These are phyloP conservation scores for Phytophthora sp. DNA, from an alignment of 352 stramenopile species.

Conservation along the genomic window DNA sequence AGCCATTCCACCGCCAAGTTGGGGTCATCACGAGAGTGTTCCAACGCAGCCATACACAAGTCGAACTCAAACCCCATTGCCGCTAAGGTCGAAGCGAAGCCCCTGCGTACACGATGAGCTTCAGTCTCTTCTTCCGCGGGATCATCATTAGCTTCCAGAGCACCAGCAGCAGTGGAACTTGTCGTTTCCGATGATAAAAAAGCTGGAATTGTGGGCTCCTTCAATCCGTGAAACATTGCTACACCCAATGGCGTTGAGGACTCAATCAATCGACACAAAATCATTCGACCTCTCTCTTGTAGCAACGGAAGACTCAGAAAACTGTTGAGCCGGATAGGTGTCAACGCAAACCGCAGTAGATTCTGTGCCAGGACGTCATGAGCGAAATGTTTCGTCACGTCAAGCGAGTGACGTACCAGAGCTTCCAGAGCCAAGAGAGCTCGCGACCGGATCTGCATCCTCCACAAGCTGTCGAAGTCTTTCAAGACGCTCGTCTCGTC, in stretches of 20 bases:
- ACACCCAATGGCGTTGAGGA: slow-evolving; percentile 77
- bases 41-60: slow-evolving; percentile 83
- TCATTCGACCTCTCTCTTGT: slow-evolving; percentile 85
- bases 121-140: slow-evolving; percentile 79
- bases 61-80: slow-evolving; percentile 92
- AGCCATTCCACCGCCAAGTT: slow-evolving; percentile 89
- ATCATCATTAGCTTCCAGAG: slow-evolving; percentile 50
- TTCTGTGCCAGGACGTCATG: slow-evolving; percentile 50
- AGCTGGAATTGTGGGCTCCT: slow-evolving; percentile 56
- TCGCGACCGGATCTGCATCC: slow-evolving; percentile 86
- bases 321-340: slow-evolving; percentile 64
- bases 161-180: background rate
- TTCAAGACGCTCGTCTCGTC: slow-evolving; percentile 70
- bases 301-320: slow-evolving; percentile 81
- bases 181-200: slow-evolving; percentile 24
- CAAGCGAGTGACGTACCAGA: slow-evolving; percentile 64
- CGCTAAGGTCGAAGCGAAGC: slow-evolving; percentile 82
- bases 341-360: slow-evolving; percentile 66
- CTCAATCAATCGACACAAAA: slow-evolving; percentile 85
- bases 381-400: slow-evolving; percentile 48
- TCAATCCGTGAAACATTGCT: slow-evolving; percentile 78
- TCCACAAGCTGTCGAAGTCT: slow-evolving; percentile 81
- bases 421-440: slow-evolving; percentile 81
- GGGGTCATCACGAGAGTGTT: slow-evolving; percentile 82
- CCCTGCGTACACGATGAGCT: slow-evolving; percentile 69